These are phyloP conservation scores for Rhizopogon vesiculosus DNA, from an alignment of 768 basidiomycete genomes.

Conservation along the genomic window DNA sequence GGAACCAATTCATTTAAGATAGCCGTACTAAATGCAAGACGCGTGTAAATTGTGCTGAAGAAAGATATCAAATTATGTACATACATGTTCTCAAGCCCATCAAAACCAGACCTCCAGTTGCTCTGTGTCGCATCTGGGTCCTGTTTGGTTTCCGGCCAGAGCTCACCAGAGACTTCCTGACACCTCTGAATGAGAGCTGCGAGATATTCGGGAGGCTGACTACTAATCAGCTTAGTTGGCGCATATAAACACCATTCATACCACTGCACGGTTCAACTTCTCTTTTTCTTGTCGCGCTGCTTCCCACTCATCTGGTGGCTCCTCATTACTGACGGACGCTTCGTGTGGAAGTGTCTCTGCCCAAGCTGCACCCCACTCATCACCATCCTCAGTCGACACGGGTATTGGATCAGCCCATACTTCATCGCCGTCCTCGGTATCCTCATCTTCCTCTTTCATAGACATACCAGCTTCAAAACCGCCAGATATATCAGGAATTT, in stretches of 20 bases:
- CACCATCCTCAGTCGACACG: neutral
- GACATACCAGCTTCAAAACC: constrained; percentile 36
- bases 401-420: constrained; percentile 6
- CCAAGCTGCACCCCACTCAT: constrained; percentile 43
- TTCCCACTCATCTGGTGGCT: constrained; percentile 63
- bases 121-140: constrained; percentile 22
- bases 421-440: constrained; percentile 11
- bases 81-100: constrained; percentile 58
- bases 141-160: constrained; percentile 40
- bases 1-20: constrained; percentile 44
- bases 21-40: constrained; percentile 29
- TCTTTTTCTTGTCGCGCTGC: constrained; percentile 52
- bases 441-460: constrained; percentile 8
- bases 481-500: constrained; percentile 41
- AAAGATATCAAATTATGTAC: constrained; percentile 22
- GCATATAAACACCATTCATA: constrained; percentile 31
- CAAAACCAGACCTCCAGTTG: constrained; percentile 38
- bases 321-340: constrained; percentile 11
- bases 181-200: constrained; percentile 51
- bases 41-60: constrained; percentile 1
- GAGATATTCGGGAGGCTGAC: constrained; percentile 67
- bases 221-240: neutral
- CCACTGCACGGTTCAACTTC: constrained; percentile 58
- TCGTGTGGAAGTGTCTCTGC: constrained; percentile 14
- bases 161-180: constrained; percentile 42